Evolutionary conservation across 768 basidiomycete genomes (phyloP).

Genomic region (Naganishia onofrii): DNA sequence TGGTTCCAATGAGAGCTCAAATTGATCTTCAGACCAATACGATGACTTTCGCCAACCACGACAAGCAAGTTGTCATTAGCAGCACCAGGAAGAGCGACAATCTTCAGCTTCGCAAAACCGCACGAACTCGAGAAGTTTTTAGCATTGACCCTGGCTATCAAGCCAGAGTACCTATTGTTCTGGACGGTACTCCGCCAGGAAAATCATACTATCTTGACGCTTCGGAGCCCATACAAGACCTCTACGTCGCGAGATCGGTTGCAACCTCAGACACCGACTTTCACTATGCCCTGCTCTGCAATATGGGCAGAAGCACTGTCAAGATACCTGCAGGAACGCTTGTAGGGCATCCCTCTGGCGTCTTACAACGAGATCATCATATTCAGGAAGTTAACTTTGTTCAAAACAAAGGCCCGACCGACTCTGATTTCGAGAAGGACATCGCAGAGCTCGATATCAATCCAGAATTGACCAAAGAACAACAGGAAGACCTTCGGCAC

Average conservation of each 20-base stretch:
- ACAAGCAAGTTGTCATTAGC: not conserved
- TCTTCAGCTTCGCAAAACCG: not conserved
- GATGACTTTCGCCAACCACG: not conserved
- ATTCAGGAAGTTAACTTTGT: no score
- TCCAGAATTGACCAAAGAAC: not conserved
- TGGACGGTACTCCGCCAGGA: not conserved
- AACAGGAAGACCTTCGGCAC: not conserved
- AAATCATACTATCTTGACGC: not conserved
- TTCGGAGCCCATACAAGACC: not conserved
- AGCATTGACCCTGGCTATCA: slow-evolving; percentile 20
- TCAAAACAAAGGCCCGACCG: no score
- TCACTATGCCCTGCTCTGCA: not conserved
- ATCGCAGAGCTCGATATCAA: no score
- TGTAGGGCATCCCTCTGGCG: not conserved
- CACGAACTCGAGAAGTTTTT: slow-evolving; percentile 2
- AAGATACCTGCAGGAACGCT: not conserved
- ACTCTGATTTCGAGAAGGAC: no score
- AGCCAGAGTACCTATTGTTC: not conserved
- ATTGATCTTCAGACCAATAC: slow-evolving; percentile 7
- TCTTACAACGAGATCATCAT: no score
- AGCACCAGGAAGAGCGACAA: not conserved
- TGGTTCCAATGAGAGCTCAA: slow-evolving; percentile 7
- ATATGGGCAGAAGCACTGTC: not conserved
- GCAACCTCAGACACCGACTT: not conserved
- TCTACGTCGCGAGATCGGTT: not conserved